A percentile compares a stretch with the other conserved stretches of the same genome.
Conservation (phyloP, 371 early-diverging fungal species). For the Haplosporangium sp. region DNA sequence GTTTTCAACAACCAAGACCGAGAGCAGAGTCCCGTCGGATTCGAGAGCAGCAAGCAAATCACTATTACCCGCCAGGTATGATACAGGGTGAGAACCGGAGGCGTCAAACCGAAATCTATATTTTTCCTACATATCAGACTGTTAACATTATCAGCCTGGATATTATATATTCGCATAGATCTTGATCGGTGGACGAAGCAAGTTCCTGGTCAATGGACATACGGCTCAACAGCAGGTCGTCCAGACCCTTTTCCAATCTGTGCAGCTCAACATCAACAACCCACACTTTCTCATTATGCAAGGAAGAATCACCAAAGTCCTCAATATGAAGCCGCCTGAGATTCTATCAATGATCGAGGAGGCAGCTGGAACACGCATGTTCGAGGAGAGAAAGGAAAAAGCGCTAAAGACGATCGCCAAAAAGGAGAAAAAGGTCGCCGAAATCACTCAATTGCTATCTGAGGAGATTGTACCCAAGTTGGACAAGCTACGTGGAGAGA, state of each 20-base stretch:
- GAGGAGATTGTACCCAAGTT: slow-evolving; percentile 96
- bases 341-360: slow-evolving; percentile 98
- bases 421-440: slow-evolving; percentile 96
- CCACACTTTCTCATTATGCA: slow-evolving; percentile 99
- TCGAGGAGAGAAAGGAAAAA: slow-evolving; percentile 97
- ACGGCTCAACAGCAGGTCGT: slow-evolving; percentile 92
- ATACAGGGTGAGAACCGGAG: too few relatives aligned
- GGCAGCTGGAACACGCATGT: slow-evolving; percentile 98
- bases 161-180: slow-evolving; percentile 61
- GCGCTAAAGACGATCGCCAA: slow-evolving; percentile 94
- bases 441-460: slow-evolving; percentile 88
- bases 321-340: slow-evolving; percentile 99
- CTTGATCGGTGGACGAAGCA: slow-evolving; percentile 92
- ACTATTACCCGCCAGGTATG: slow-evolving; percentile 95
- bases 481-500: slow-evolving; percentile 90
- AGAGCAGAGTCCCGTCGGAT: slow-evolving; percentile 90
- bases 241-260: slow-evolving; percentile 93
- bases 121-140: neutral
- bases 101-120: too few relatives aligned
- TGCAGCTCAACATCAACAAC: slow-evolving; percentile 97
- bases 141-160: neutral
- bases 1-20: slow-evolving; percentile 95
- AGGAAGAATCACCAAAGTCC: slow-evolving; percentile 98
- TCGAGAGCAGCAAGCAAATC: slow-evolving; percentile 87
- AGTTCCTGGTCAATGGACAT: slow-evolving; percentile 96